Percentiles rank a stretch among this genome's conserved stretches.
These are phyloP conservation scores for Reticulascus tulasneorum DNA, from an alignment of 2,329 filamentous ascomycete genomes.

Conservation along the genomic window DNA sequence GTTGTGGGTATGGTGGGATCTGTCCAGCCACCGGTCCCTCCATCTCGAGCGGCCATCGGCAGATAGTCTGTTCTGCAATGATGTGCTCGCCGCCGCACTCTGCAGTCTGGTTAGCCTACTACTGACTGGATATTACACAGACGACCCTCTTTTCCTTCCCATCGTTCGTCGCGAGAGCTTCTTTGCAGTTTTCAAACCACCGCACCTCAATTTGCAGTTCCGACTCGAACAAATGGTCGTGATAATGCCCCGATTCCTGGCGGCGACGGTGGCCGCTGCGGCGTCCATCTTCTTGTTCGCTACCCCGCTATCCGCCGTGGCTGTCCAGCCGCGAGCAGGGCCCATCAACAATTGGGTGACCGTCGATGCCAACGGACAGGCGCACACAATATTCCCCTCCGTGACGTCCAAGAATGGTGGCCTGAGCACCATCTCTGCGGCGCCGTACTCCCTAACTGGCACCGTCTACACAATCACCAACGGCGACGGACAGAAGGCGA, in stretches of 20 bases:
- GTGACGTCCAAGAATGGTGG: constrained; percentile 21
- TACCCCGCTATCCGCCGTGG: constrained; percentile 4
- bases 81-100: too few relatives aligned
- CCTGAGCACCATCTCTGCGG: constrained; percentile 21
- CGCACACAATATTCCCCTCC: constrained; percentile 23
- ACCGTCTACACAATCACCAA: constrained; percentile 24
- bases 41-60: too few relatives aligned
- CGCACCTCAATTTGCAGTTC: too few relatives aligned
- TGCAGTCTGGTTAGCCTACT: too few relatives aligned
- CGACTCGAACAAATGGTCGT: constrained; percentile 4
- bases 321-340: constrained; percentile 6
- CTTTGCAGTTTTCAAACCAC: too few relatives aligned
- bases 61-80: too few relatives aligned
- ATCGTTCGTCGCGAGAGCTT: too few relatives aligned
- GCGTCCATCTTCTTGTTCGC: constrained; percentile 5
- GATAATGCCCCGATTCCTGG: not conserved
- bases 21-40: too few relatives aligned
- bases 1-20: too few relatives aligned
- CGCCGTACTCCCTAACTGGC: constrained; percentile 23
- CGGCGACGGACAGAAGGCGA: constrained; percentile 17
- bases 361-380: constrained; percentile 21
- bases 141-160: too few relatives aligned
- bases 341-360: constrained; percentile 25
- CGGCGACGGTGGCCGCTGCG: constrained; percentile 6
- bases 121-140: too few relatives aligned